These are phyloP conservation scores for Vanrija pseudolonga DNA, from an alignment of 1,284 basidiomycete genomes.

Conservation along the genomic window DNA sequence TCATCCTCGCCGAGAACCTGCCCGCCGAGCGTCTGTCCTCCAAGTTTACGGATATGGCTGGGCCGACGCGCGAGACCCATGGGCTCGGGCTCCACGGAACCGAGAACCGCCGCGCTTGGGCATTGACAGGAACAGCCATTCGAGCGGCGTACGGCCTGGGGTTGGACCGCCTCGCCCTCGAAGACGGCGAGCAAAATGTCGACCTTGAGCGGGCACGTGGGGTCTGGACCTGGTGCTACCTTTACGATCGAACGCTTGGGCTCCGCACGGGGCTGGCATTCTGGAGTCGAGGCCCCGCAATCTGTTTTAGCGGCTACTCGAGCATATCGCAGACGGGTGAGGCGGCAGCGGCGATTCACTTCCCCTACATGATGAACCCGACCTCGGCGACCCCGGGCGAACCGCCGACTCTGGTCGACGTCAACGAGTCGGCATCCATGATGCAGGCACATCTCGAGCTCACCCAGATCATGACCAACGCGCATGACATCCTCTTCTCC, in stretches of 20 bases:
- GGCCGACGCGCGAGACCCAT: constrained; percentile 22
- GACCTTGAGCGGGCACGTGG: constrained; percentile 46
- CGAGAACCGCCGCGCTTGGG: constrained; percentile 49
- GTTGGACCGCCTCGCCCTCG: constrained; percentile 42
- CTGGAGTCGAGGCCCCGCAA: constrained; percentile 48
- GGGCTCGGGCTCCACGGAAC: constrained; percentile 32
- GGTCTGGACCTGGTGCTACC: constrained; percentile 52
- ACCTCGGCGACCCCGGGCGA: not conserved
- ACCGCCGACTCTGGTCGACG: constrained; percentile 5
- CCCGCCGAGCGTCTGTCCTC: constrained; percentile 24
- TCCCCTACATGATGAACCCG: constrained; percentile 40
- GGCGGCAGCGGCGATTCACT: constrained; percentile 43
- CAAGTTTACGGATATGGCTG: constrained; percentile 17
- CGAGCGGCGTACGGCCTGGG: constrained; percentile 46
- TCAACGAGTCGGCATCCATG: constrained; percentile 34
- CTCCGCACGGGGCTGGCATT: constrained; percentile 50
- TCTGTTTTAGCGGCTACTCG: constrained; percentile 48
- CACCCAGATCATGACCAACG: constrained; percentile 51
- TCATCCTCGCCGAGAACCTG: constrained; percentile 47
- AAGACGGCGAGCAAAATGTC: constrained; percentile 34
- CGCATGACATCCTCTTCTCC: constrained; percentile 50
- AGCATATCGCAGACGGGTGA: constrained; percentile 45
- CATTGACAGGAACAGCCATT: constrained; percentile 48
- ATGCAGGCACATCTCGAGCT: constrained; percentile 47
- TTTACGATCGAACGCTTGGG: constrained; percentile 50